Evolutionary conservation across 306 rosid genomes (phyloP).

Genomic region (Lagenaria siceraria): DNA sequence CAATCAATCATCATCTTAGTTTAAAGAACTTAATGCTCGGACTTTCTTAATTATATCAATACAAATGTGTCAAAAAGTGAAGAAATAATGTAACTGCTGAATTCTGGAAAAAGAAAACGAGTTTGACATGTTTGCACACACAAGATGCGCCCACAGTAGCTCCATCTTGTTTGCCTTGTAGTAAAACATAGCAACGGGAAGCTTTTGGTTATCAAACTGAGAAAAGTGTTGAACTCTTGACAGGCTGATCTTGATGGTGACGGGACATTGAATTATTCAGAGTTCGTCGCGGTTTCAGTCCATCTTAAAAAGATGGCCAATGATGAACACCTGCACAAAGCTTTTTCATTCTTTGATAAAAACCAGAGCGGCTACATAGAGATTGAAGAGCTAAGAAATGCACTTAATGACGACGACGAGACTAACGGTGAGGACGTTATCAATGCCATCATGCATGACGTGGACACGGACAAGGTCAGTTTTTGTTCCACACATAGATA

Average conservation of each 20-base stretch:
- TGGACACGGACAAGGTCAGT: slow-evolving; percentile 80
- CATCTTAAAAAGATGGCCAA: slow-evolving; percentile 67
- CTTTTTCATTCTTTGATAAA: slow-evolving; percentile 66
- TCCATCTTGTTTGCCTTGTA: background rate
- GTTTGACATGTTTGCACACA: background rate
- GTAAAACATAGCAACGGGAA: background rate
- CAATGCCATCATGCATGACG: slow-evolving; percentile 74
- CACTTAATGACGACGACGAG: slow-evolving; percentile 58
- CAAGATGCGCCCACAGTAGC: background rate
- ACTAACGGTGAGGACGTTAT: slow-evolving; percentile 57
- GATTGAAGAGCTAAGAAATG: slow-evolving; percentile 57
- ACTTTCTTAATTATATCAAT: background rate
- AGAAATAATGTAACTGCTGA: background rate
- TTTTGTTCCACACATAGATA: background rate
- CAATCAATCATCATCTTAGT: background rate
- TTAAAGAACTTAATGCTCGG: background rate
- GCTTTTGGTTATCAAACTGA: background rate
- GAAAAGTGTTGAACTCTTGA: background rate
- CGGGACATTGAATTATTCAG: slow-evolving; percentile 71
- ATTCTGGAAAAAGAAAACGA: background rate
- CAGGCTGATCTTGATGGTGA: slow-evolving; percentile 81
- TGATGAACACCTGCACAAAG: slow-evolving; percentile 76
- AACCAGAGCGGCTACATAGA: slow-evolving; percentile 62
- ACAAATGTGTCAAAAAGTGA: background rate
- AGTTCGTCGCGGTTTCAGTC: slow-evolving; percentile 70